These are phyloP conservation scores for Cytidiella melzeri DNA, from an alignment of 768 basidiomycete genomes.

Conservation along the genomic window DNA sequence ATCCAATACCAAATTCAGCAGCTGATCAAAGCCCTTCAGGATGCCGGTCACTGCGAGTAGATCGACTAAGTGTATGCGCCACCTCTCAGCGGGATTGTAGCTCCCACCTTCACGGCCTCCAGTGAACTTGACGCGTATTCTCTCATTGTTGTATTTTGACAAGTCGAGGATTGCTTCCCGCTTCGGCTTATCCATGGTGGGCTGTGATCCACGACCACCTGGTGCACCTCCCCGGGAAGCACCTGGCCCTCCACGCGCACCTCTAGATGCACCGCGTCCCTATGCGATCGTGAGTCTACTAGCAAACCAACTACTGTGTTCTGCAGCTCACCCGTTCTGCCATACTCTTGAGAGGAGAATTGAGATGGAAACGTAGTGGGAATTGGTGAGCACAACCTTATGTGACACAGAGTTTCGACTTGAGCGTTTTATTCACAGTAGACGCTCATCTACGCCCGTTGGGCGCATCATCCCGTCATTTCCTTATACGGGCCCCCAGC, in stretches of 20 bases:
- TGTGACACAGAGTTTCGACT: too few species aligned
- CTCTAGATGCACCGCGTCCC: conserved; percentile 55
- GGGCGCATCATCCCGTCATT: too few species aligned
- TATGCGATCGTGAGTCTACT: conserved; percentile 35
- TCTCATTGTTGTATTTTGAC: conserved; percentile 88
- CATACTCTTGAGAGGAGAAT: neutral
- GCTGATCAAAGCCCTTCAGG: conserved; percentile 93
- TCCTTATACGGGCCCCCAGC: too few species aligned
- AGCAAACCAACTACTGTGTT: too few species aligned
- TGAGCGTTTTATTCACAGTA: too few species aligned
- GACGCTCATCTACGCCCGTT: too few species aligned
- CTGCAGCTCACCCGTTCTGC: neutral
- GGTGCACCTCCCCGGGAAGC: conserved; percentile 27
- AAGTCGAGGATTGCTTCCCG: conserved; percentile 95
- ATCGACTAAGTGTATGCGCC: conserved; percentile 6
- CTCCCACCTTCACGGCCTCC: conserved; percentile 88
- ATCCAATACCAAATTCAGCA: conserved; percentile 95
- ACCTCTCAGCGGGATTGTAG: conserved; percentile 2
- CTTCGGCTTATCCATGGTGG: conserved; percentile 69
- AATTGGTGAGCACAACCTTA: too few species aligned
- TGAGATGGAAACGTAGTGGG: neutral
- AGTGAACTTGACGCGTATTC: conserved; percentile 95
- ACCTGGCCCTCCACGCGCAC: conserved; percentile 37
- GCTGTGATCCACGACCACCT: conserved; percentile 41
- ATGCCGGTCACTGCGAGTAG: conserved; percentile 69